phyloP scores from a whole-genome alignment of 2,329 filamentous ascomycete species.

The Diaporthe aspalathi region DNA sequence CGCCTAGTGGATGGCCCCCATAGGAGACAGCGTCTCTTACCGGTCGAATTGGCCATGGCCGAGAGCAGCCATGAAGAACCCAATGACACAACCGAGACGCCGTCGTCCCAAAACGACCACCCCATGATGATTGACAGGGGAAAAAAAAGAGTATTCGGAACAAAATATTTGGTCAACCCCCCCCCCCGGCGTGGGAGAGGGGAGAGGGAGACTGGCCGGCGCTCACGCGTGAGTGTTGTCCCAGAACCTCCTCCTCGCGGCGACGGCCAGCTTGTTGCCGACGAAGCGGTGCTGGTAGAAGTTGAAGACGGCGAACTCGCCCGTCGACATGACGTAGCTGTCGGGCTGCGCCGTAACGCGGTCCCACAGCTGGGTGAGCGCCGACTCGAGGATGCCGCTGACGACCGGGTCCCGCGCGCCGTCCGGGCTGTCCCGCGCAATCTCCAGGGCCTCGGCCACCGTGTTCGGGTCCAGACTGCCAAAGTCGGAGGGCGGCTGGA shows the following conservation, averaged over 20 bases:
- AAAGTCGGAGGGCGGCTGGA: conserved; percentile 34
- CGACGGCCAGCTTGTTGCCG: conserved; percentile 60
- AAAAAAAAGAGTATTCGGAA: no score
- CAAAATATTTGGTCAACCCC: background rate
- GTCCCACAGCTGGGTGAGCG: conserved; percentile 73
- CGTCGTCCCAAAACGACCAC: no score
- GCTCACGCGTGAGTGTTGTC: conserved; percentile 55
- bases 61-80: background rate
- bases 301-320: conserved; percentile 90
- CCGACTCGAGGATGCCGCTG: conserved; percentile 72
- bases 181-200: no score
- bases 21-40: background rate
- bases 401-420: conserved; percentile 72
- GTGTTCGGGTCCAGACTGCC: conserved; percentile 34
- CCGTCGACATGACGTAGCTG: conserved; percentile 77
- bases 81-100: background rate
- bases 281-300: conserved; percentile 78
- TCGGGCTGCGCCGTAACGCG: conserved; percentile 73
- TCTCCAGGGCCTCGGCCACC: conserved; percentile 77
- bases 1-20: background rate
- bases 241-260: conserved; percentile 66
- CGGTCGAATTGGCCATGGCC: background rate
- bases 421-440: conserved; percentile 79
- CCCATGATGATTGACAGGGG: no score
- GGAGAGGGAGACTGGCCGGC: no score